These are phyloP conservation scores for Gaertneriomyces semiglobifer DNA, from an alignment of 192 early-diverging fungal species.

Conservation along the genomic window DNA sequence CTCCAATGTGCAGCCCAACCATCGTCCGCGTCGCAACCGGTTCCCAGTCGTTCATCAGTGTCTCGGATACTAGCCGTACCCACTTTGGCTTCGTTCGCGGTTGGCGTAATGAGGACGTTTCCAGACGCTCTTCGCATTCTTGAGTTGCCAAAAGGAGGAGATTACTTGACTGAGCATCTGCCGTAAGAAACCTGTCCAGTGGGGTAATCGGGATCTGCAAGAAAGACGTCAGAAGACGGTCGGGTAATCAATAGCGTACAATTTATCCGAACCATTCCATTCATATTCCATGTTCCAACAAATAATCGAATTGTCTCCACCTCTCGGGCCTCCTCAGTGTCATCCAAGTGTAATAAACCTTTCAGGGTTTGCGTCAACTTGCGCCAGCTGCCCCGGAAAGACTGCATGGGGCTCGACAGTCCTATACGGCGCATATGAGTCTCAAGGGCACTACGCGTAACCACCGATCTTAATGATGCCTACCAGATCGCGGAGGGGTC, in stretches of 20 bases:
- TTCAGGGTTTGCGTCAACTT: neutral
- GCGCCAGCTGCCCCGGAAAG: neutral
- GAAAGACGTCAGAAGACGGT: neutral
- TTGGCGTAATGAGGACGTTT: slow-evolving; percentile 18
- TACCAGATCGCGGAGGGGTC: too few relatives aligned
- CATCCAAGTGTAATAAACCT: neutral
- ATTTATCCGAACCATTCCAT: slow-evolving; percentile 23
- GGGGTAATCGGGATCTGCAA: neutral
- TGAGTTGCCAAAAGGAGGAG: slow-evolving; percentile 34
- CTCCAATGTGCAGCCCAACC: slow-evolving; percentile 28
- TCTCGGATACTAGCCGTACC: slow-evolving; percentile 20
- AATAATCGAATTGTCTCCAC: slow-evolving; percentile 24
- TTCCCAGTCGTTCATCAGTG: slow-evolving; percentile 13
- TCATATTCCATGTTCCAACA: slow-evolving; percentile 47
- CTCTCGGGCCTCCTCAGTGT: slow-evolving; percentile 1
- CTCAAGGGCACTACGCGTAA: too few relatives aligned
- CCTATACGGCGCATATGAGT: too few relatives aligned
- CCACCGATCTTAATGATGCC: too few relatives aligned
- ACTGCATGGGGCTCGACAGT: too few relatives aligned
- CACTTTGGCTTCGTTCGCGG: slow-evolving; percentile 19
- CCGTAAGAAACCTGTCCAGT: neutral
- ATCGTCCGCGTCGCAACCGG: slow-evolving; percentile 26
- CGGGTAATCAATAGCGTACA: neutral
- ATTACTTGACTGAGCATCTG: slow-evolving; percentile 2
- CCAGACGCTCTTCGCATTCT: slow-evolving; percentile 31